Base-by-base conservation (phyloP, 164 flowering plant species). In the Magnolia officinalis region DNA sequence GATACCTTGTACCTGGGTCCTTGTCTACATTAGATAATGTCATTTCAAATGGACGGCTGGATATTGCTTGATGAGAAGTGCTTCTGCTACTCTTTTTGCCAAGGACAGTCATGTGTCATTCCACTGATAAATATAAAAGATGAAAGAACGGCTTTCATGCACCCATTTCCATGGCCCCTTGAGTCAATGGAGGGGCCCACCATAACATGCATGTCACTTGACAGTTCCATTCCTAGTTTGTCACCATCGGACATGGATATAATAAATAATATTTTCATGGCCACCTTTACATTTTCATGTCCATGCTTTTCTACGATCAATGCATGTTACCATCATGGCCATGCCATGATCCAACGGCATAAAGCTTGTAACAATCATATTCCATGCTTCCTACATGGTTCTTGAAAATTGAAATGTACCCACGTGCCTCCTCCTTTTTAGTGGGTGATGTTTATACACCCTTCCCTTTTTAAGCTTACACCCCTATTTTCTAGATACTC, bases 261-360 rank as follows among this genome's bases (percentile, higher is more conserved):
- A 2, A 55, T 9, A 11, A 11, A 55, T 16, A 55, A 55, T 55
- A 16, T 55, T 55, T 55, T 55, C 13, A 14, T 14, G 61, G 61
- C 16, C 61, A 11, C 16, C 61, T 55, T 55, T 16, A 16, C 18
- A 11, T 55, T 11, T 16, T 55, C 16, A 55, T 55, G 13, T 55
- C 61, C 61, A 55, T 55, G 61, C 61, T 55, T 55, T 68, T 68
- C n/a, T 19, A 29, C 19, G 50, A 50, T 68, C 71, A 68, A 68
- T 24, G 11, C 20, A 14, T 68, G n/a, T 29, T 31, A 68, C 45
- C 45, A 37, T 68, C 71, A 68, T 31, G 49, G 13, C 50, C 71
- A 64, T n/a, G 19, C 67, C 2, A 20, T 59, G n/a, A 8, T n/a
- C 67, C 67, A 64, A 59, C 63, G n/a, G 24, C 67, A 64, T 64